Evolutionary conservation across 2,329 filamentous ascomycete genomes (phyloP).

Genomic region (Mollisia scopiformis): DNA sequence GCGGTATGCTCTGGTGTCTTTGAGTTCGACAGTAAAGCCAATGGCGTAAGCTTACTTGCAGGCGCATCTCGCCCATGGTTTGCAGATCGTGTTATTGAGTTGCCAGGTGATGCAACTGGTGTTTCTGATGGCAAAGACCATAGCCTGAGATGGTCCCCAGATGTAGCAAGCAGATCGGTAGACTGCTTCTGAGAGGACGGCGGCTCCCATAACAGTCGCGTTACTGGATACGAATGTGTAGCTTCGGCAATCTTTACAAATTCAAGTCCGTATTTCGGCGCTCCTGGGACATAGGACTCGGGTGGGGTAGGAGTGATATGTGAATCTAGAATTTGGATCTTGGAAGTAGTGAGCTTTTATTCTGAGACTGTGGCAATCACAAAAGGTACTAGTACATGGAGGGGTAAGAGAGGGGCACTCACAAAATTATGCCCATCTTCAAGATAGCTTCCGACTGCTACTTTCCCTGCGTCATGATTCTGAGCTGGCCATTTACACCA

Average conservation of each 20-base stretch:
- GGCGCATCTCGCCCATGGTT: slow-evolving; percentile 61
- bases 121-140: slow-evolving; percentile 84
- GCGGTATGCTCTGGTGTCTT: slow-evolving; percentile 98
- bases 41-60: slow-evolving; percentile 81
- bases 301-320: slow-evolving; percentile 73
- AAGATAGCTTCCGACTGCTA: slow-evolving; percentile 93
- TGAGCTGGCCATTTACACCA: slow-evolving; percentile 98
- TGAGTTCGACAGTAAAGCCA: slow-evolving; percentile 93
- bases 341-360: slow-evolving; percentile 11
- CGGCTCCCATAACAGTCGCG: slow-evolving; percentile 92
- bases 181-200: slow-evolving; percentile 94
- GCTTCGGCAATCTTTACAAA: slow-evolving; percentile 95
- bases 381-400: not conserved
- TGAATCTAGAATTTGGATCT: slow-evolving; percentile 98
- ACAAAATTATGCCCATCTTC: slow-evolving; percentile 99
- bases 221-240: slow-evolving; percentile 97
- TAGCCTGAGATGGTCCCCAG: slow-evolving; percentile 88
- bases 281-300: slow-evolving; percentile 69
- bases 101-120: slow-evolving; percentile 57
- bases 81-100: slow-evolving; percentile 69
- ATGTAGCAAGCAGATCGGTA: slow-evolving; percentile 92
- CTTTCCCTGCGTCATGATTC: slow-evolving; percentile 80
- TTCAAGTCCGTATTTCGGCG: slow-evolving; percentile 77
- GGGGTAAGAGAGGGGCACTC: slow-evolving; percentile 35
- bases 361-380: not conserved